A percentile compares a stretch with the other conserved stretches of the same genome.
Conservation (phyloP, 192 early-diverging fungal species). For the Coemansia sp. region DNA sequence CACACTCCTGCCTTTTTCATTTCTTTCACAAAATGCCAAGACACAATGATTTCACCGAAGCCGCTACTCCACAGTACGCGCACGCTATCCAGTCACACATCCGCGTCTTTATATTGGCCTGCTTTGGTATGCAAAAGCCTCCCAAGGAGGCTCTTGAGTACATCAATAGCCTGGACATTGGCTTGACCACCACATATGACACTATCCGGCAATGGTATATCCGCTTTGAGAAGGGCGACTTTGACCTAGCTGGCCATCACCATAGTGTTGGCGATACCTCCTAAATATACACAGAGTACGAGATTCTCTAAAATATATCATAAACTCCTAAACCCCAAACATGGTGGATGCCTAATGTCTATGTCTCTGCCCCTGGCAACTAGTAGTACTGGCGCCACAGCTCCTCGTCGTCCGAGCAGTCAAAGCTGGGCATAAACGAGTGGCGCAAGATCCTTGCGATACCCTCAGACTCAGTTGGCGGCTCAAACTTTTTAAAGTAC, state of each 20-base stretch:
- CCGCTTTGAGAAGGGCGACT: not conserved
- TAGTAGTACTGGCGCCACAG: slow-evolving; percentile 45
- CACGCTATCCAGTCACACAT: not conserved
- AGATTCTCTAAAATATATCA: too few relatives aligned
- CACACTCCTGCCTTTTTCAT: not conserved
- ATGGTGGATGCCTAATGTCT: not conserved
- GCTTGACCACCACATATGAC: not conserved
- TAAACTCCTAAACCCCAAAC: not conserved
- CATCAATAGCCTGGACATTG: not conserved
- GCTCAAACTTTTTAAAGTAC: slow-evolving; percentile 39
- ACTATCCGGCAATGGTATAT: not conserved
- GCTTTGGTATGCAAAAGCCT: not conserved
- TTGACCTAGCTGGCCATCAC: not conserved
- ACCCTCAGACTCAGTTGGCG: slow-evolving; percentile 24
- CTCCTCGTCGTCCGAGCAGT: slow-evolving; percentile 18
- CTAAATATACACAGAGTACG: not conserved
- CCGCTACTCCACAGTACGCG: not conserved
- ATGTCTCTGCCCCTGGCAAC: not conserved
- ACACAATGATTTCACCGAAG: not conserved
- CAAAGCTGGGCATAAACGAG: slow-evolving; percentile 33
- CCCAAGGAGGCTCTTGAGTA: not conserved
- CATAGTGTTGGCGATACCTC: not conserved
- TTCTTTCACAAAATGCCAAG: not conserved
- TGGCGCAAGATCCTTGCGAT: slow-evolving; percentile 22
- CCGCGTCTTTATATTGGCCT: not conserved